Evolutionary conservation across 2,329 filamentous ascomycete species (phyloP).

Genomic region (Nigrospora oryzae): DNA sequence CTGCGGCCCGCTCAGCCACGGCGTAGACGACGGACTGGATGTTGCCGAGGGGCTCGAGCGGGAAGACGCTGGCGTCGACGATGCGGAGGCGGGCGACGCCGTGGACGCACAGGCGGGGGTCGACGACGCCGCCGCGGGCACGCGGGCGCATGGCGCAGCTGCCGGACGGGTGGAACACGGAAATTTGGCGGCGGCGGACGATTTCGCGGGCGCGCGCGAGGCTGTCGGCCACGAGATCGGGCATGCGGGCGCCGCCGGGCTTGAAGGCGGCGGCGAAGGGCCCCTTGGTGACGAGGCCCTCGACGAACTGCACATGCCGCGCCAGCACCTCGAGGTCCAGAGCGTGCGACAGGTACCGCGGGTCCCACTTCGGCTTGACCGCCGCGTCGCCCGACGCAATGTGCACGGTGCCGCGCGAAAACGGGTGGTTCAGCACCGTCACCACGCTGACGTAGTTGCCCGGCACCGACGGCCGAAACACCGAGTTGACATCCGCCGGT

Average conservation of each 20-base stretch:
- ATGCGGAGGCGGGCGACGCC: constrained; percentile 8
- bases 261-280: constrained; percentile 31
- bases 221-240: constrained; percentile 18
- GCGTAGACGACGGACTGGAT: neutral
- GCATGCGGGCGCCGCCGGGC: constrained; percentile 25
- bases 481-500: constrained; percentile 18
- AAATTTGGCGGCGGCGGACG: constrained; percentile 24
- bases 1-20: neutral
- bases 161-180: constrained; percentile 37
- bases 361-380: constrained; percentile 41
- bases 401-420: constrained; percentile 51
- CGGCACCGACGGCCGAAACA: constrained; percentile 16
- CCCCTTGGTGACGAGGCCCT: constrained; percentile 21
- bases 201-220: constrained; percentile 26
- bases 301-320: constrained; percentile 33
- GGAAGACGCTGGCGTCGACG: constrained; percentile 11
- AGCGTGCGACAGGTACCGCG: constrained; percentile 46
- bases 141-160: constrained; percentile 25
- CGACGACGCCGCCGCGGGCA: constrained; percentile 9
- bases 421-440: constrained; percentile 52
- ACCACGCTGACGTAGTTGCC: constrained; percentile 48
- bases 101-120: constrained; percentile 6
- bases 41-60: constrained; percentile 9
- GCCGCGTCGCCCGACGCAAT: constrained; percentile 34
- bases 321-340: constrained; percentile 46